Percentiles rank a stretch among this genome's conserved stretches.
Evolutionary conservation across 2,329 filamentous ascomycete species (phyloP).

Genomic region (Colletotrichum lindemuthianum): DNA sequence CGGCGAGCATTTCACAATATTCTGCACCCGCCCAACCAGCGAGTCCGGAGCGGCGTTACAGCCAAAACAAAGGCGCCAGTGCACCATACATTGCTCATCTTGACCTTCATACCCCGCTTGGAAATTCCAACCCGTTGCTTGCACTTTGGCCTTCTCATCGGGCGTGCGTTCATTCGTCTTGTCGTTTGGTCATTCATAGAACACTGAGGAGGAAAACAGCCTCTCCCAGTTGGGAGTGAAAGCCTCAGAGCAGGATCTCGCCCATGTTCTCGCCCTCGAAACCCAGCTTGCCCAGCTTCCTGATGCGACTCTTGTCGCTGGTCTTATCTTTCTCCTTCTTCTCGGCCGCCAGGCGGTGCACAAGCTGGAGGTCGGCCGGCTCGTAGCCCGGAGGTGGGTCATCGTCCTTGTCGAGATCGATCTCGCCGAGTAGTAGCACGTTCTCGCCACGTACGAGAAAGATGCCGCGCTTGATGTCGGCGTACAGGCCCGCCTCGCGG

Average conservation of each 20-base stretch:
- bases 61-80: constrained; percentile 4
- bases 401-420: constrained; percentile 96
- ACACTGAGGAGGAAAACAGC: constrained; percentile 9
- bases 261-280: constrained; percentile 89
- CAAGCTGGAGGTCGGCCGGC: constrained; percentile 72
- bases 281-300: constrained; percentile 79
- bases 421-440: constrained; percentile 93
- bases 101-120: constrained; percentile 27
- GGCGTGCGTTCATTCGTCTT: constrained; percentile 28
- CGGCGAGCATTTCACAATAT: constrained; percentile 71
- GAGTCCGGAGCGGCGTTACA: constrained; percentile 21
- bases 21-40: constrained; percentile 55
- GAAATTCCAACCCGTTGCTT: no score
- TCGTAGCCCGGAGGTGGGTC: constrained; percentile 78
- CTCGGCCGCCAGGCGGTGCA: constrained; percentile 78
- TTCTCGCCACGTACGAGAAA: constrained; percentile 97
- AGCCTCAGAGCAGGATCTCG: constrained; percentile 73
- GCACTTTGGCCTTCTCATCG: constrained; percentile 29
- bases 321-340: constrained; percentile 75
- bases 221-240: background rate
- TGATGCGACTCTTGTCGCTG: constrained; percentile 76
- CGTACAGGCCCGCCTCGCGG: constrained; percentile 69
- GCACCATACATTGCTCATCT: constrained; percentile 10
- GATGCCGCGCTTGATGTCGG: constrained; percentile 85
- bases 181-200: constrained; percentile 29